Evolutionary conservation across 257 asterid genomes (phyloP), one percentile per base, ranked within the genome.

Genomic region (Anisodus acutangulus): DNA sequence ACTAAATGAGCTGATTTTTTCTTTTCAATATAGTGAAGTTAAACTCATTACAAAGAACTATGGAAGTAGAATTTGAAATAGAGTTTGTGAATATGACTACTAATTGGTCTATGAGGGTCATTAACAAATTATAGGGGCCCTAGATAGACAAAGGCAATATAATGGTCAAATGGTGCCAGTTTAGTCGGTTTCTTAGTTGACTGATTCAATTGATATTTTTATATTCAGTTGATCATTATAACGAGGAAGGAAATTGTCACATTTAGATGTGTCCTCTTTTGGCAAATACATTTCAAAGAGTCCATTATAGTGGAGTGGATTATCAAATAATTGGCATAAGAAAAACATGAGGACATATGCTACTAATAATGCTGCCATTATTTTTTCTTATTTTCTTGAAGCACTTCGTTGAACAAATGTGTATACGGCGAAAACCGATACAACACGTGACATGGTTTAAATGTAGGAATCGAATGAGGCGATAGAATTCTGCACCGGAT

Each of bases 261-360:
- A 41, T 68, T 70, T 70, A 68, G 79, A 71, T 43, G 3, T 71
- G 79, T n/a, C 57, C 37, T 41, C 57, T 17, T 71, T 71, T 43
- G 37, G 58, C 37, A 71, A 45, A 71, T 71, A 8, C 79, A 22
- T 22, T 22, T 22, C 0, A 39, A 43, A 70, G 35, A 8, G 8
- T 16, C 54, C 8, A 70, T 41, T 70, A 43, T 9, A 70, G 79
- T 70, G 57, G 79, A 70, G 6, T 43, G 16, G 9, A 0, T 41
- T 4, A 15, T 68, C 31, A 69, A 39, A 39, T 69, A 39, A 39
- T 15, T 69, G 13, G 39, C 31, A 69, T 13, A 41, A 41, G 8
- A 69, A 69, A 69, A 69, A 69, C 78, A 69, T 0, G 78, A 69
- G 78, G 53, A 31, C 26, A 4, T 66, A 9, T 66, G 7, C 3